Evolutionary conservation across 2,329 filamentous ascomycete species (phyloP).

Genomic region (Penicillium sp.): DNA sequence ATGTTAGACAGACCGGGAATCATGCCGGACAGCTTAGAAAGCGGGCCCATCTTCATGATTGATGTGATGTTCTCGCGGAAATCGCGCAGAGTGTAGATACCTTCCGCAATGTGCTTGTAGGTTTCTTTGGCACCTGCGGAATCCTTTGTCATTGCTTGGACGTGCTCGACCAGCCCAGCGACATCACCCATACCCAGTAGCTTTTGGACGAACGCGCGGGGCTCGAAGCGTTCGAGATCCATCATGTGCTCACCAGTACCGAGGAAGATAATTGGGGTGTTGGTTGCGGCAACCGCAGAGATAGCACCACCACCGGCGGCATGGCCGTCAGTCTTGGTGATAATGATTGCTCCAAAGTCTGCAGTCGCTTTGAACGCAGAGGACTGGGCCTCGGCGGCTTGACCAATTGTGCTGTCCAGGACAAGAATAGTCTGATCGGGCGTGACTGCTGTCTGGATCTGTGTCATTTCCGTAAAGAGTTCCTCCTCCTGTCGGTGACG

Average conservation of each 20-base stretch:
- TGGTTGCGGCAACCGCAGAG: constrained; percentile 91
- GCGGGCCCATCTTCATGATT: constrained; percentile 99
- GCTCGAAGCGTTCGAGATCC: constrained; percentile 87
- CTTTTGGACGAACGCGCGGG: constrained; percentile 89
- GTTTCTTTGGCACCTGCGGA: constrained; percentile 79
- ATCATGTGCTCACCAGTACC: constrained; percentile 97
- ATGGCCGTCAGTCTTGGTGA: constrained; percentile 96
- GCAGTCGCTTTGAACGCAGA: constrained; percentile 96
- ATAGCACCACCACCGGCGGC: constrained; percentile 95
- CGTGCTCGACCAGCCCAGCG: constrained; percentile 89
- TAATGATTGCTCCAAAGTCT: constrained; percentile 96
- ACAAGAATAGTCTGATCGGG: constrained; percentile 99
- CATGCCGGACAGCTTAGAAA: constrained; percentile 98
- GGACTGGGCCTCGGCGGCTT: constrained; percentile 89
- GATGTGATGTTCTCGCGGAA: constrained; percentile 92
- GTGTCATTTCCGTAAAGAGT: constrained; percentile 94
- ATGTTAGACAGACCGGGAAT: constrained; percentile 90
- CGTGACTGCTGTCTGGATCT: constrained; percentile 85
- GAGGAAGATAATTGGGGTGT: constrained; percentile 96
- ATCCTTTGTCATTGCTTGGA: constrained; percentile 90
- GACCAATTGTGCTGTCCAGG: constrained; percentile 91
- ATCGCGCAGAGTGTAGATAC: constrained; percentile 92
- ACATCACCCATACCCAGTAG: constrained; percentile 97
- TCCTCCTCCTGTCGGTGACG: constrained; percentile 92
- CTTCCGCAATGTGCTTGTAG: constrained; percentile 97